Evolutionary conservation across 306 rosid genomes (phyloP).

Genomic region (Malus fusca): DNA sequence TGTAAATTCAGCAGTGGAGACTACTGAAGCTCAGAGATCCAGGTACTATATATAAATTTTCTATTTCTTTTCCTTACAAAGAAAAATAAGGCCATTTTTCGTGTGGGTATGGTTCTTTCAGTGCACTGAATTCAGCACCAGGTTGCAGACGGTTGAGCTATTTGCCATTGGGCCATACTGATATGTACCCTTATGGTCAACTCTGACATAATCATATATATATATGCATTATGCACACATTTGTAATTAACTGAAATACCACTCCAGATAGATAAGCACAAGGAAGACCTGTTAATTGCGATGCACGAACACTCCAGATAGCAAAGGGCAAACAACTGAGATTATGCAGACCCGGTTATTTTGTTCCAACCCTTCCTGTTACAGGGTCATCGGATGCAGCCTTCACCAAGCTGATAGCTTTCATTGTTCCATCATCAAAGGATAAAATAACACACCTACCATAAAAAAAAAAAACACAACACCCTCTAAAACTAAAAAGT

Average conservation of each 20-base stretch:
- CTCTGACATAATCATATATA: too few species aligned
- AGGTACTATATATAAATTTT: too few species aligned
- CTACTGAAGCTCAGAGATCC: too few species aligned
- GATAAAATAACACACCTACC: constrained; percentile 67
- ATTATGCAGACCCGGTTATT: constrained; percentile 61
- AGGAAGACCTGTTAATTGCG: constrained; percentile 59
- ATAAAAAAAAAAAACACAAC: not conserved
- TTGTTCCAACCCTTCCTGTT: constrained; percentile 61
- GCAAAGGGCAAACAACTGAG: constrained; percentile 49
- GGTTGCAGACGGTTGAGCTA: not conserved
- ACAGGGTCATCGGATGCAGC: constrained; percentile 70
- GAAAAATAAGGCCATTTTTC: too few species aligned
- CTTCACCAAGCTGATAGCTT: constrained; percentile 61
- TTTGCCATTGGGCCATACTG: not conserved
- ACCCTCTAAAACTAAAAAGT: not conserved
- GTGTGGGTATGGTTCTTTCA: not conserved
- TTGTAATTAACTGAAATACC: not conserved
- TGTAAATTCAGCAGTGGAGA: too few species aligned
- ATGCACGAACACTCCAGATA: constrained; percentile 81
- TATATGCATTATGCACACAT: not conserved
- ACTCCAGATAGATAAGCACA: constrained; percentile 2
- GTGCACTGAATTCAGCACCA: not conserved
- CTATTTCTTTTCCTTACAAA: too few species aligned
- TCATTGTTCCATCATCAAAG: constrained; percentile 88
- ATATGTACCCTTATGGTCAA: not conserved